A percentile compares a stretch with the other conserved stretches of the same genome.
phyloP scores from a whole-genome alignment of 176 grass and related monocot genomes.

The Metroxylon sagu region DNA sequence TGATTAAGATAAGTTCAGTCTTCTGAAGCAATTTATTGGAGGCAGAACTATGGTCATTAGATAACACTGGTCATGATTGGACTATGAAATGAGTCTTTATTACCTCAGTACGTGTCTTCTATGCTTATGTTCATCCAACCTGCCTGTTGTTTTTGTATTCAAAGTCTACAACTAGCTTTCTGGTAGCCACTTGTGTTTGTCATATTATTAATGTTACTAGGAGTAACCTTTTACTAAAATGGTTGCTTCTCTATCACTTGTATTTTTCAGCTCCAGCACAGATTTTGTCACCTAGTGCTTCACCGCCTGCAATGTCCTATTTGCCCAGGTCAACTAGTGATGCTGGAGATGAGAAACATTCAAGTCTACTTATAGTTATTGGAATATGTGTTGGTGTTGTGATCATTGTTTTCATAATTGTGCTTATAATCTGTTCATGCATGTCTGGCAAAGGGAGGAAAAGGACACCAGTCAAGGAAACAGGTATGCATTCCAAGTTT shows the following conservation, averaged over 20 bases:
- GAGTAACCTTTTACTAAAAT: too few species aligned
- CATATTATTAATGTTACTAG: too few species aligned
- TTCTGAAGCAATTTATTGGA: too few species aligned
- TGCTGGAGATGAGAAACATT: slow-evolving; percentile 30
- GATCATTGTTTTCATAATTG: slow-evolving; percentile 45
- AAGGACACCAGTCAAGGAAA: slow-evolving; percentile 44
- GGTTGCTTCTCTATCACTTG: slow-evolving; percentile 1
- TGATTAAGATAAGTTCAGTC: too few species aligned
- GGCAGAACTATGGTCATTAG: too few species aligned
- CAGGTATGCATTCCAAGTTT: slow-evolving; percentile 37
- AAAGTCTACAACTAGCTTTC: too few species aligned
- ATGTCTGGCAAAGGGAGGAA: slow-evolving; percentile 56
- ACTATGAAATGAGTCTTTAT: too few species aligned
- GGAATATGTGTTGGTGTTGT: slow-evolving; percentile 71
- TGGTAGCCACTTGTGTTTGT: too few species aligned
- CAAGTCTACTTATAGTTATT: slow-evolving; percentile 49
- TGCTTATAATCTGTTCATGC: slow-evolving; percentile 66
- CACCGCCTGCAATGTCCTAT: slow-evolving; percentile 33
- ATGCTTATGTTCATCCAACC: too few species aligned
- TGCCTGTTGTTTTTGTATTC: too few species aligned
- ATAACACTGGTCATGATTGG: too few species aligned
- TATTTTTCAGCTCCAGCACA: slow-evolving; percentile 60
- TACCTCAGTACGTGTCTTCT: too few species aligned
- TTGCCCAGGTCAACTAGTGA: slow-evolving; percentile 21
- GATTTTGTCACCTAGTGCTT: slow-evolving; percentile 49